Base-by-base conservation (phyloP, 371 early-diverging fungal species). In the Blakeslea trispora region DNA sequence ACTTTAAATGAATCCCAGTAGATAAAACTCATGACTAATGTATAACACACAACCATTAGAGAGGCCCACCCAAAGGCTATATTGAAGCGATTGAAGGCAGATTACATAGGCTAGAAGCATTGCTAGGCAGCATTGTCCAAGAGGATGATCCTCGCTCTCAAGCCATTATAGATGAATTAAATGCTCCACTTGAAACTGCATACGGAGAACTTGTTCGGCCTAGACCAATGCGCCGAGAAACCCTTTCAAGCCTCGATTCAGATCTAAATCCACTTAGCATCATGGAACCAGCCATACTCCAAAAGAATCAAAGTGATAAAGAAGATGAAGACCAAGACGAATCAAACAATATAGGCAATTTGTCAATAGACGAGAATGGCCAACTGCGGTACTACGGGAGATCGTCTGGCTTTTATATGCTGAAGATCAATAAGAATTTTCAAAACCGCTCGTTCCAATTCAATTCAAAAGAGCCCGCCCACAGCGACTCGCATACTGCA, bases 41-140 rank as follows among this genome's bases (percentile, higher is more conserved):
- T 53, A 35, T 55, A 40, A 21, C n/a, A n/a, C n/a, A n/a, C n/a
- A 59, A 24, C 14, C 21, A 18, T 37, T 52, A 87, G 72, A 70
- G 89, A 58, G 86, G 86, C 2, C 86, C 86, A 40, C 83, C 86
- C 7, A 85, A 85, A 72, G 89, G 89, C 17, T 87, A 89, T 57
- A 87, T 89, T 46, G 88, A 87, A 57, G 87, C 83, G 10, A 87
- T 89, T 39, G 89, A 89, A 55, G 79, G 79, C 32, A 75, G 87
- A 23, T 59, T 89, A 44, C 85, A 83, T 64, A 75, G 83, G 51
- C 66, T 85, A 53, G 89, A 89, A 60, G 81, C 81, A 19, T 54
- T 87, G 10, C 60, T 87, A 6, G 81, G 83, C 7, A 82, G 83
- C 17, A 73, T 83, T 13, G 73, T 79, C 1, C 79, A 81, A 49